Evolutionary conservation across 2,329 filamentous ascomycete genomes (phyloP), one percentile per base, ranked within the genome.

Genomic region (Hypoxylon sp.): DNA sequence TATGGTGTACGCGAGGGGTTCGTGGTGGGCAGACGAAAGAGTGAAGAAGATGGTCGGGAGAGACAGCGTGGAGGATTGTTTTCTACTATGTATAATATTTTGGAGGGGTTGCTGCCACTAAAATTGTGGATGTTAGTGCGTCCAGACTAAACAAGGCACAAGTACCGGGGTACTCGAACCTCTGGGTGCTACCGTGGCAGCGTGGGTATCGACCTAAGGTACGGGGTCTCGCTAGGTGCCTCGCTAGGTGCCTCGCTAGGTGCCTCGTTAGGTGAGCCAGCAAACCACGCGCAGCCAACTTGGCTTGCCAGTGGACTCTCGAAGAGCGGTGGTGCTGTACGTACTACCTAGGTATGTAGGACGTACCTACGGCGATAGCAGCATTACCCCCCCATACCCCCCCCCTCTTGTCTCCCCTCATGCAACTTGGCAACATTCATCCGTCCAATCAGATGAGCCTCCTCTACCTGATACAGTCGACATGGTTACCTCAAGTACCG

Each of bases 351-450:
- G 31, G 15, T 35, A 29, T 11, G 27, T 29, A 11, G 31, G 15
- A 35, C 31, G 15, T 35, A 8, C 27, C 31, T 29, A 11, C 13
- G 13, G 8, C 8, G 42, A 27, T 33, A 53, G 52, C n/a, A 38
- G 35, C 31, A n/a, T 35, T 13, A 6, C 6, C 11, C n/a, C n/a
- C n/a, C n/a, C n/a, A n/a, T n/a, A n/a, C n/a, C n/a, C 43, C n/a
- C 4, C 26, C 46, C 60, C 60, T 15, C n/a, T 50, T 63, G 60
- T 60, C 49, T 55, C 60, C 60, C 57, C 53, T 60, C 53, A 63
- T 63, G 60, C 60, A 60, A 63, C 60, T 63, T 63, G 57, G 60
- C 60, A 63, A 60, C 47, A 63, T 58, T 60, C 57, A 60, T 60
- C 56, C 60, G 42, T 53, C 57, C 57, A 60, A 63, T 63, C 46